phyloP scores from a whole-genome alignment of 306 rosid genomes.

The Ochetophila trinervis region DNA sequence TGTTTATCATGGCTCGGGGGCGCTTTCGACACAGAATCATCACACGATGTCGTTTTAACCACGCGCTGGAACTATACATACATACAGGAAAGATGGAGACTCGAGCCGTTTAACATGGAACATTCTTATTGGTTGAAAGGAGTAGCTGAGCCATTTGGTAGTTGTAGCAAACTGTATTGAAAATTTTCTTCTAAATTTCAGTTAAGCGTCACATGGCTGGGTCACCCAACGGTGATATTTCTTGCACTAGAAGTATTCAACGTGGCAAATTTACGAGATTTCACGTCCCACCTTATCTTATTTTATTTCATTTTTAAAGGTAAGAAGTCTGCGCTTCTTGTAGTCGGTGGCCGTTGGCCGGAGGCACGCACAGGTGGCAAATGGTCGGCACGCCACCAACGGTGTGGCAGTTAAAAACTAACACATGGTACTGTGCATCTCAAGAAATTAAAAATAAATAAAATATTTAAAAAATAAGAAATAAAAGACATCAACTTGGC shows the following conservation, averaged over 20 bases:
- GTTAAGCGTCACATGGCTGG: neutral
- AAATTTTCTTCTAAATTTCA: neutral
- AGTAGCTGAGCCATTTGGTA: slow-evolving; percentile 9
- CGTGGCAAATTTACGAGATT: neutral
- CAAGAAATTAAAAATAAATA: neutral
- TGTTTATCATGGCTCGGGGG: too few species aligned
- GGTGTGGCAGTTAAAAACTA: too few species aligned
- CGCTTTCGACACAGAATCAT: too few species aligned
- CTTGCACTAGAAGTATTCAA: neutral
- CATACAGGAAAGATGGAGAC: neutral
- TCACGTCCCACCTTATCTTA: slow-evolving; percentile 10
- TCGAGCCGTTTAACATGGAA: neutral
- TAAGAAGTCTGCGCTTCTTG: neutral
- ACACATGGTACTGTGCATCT: too few species aligned
- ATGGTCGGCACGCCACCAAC: slow-evolving; percentile 20
- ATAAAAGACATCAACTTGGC: neutral
- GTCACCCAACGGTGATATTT: neutral
- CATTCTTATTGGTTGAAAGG: neutral
- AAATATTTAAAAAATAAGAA: neutral
- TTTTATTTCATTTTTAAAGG: neutral
- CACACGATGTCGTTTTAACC: too few species aligned
- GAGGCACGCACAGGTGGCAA: slow-evolving; percentile 15
- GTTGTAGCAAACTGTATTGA: slow-evolving; percentile 14
- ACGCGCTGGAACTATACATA: too few species aligned
- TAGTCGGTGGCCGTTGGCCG: slow-evolving; percentile 27